Evolutionary conservation across 2,329 filamentous ascomycete species (phyloP), one percentile per base, ranked within the genome.

Genomic region (Fusarium sp.): DNA sequence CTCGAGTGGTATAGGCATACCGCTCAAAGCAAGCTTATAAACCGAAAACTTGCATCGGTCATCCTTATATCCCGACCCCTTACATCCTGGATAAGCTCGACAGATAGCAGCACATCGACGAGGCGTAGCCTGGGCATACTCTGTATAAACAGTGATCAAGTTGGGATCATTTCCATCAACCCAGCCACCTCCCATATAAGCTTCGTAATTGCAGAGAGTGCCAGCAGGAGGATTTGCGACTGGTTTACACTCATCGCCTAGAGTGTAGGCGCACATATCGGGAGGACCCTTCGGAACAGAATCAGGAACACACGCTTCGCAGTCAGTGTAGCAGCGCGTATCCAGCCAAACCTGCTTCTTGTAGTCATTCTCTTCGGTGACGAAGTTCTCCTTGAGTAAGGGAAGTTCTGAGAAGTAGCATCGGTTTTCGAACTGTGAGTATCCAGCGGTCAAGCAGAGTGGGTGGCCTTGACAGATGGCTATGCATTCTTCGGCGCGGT

Each of bases 61-160:
- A 30, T 70, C 44, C 44, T 61, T 70, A 11, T 38, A 71, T 1
- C 35, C 69, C 15, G 66, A 71, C 2, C 55, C 69, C 44, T 70
- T 61, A 15, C 68, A 70, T 8, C 24, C 39, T 2, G 17, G 8
- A 20, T 59, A 30, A 3, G 32, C 68, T 4, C 32, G 18, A 0
- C 66, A 71, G 12, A 71, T 66, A 12, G 68, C 68, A 13, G 66
- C 66, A n/a, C 68, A 71, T 5, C 53, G 18, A 6, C 17, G 47
- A 22, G 48, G 28, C 1, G 38, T 56, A 18, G 50, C 41, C 48
- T 70, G 55, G 9, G 22, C 30, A 3, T 35, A 36, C 24, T 47
- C 55, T 3, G 60, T 61, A 26, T 48, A 70, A 4, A 41, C 48
- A 3, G 39, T 32, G 1, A 59, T 17, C n/a, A 58, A 22, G 24